A percentile compares a stretch with the other conserved stretches of the same genome.
phyloP scores from a whole-genome alignment of 805 yeast genomes.

The Candida mattraensis region DNA sequence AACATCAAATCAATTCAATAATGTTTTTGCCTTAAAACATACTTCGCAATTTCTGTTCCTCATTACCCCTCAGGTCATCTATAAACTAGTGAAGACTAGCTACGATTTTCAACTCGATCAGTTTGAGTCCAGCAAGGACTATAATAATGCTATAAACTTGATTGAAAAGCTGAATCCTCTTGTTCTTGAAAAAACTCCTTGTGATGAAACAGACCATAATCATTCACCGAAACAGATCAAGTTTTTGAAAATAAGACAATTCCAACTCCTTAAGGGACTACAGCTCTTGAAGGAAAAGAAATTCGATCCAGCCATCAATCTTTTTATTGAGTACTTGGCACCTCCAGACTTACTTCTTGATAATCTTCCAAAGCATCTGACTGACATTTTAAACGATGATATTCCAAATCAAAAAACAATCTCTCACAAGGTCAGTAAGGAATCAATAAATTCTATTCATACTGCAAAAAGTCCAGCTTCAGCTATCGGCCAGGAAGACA shows the following conservation, averaged over 20 bases:
- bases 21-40: constrained; percentile 21
- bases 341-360: constrained; percentile 54
- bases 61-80: constrained; percentile 29
- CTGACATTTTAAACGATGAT: constrained; percentile 9
- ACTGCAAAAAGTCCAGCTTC: constrained; percentile 1
- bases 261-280: constrained; percentile 42
- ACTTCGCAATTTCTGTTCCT: constrained; percentile 30
- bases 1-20: constrained; percentile 3
- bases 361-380: constrained; percentile 40
- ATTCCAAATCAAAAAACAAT: constrained; percentile 1
- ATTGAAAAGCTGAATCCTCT: constrained; percentile 34
- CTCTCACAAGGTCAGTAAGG: constrained; percentile 8
- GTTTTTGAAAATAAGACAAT: constrained; percentile 39
- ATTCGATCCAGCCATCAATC: constrained; percentile 38
- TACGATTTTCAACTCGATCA: constrained; percentile 35
- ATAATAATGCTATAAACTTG: constrained; percentile 46
- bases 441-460: constrained; percentile 8
- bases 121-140: constrained; percentile 30
- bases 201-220: constrained; percentile 9
- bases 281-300: constrained; percentile 30
- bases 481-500: constrained; percentile 26
- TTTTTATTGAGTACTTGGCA: constrained; percentile 56
- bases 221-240: constrained; percentile 31
- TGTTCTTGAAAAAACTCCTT: constrained; percentile 17
- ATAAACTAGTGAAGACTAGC: constrained; percentile 27